Conservation (phyloP, 106 monocot species). For the Cymbidium sinense region DNA sequence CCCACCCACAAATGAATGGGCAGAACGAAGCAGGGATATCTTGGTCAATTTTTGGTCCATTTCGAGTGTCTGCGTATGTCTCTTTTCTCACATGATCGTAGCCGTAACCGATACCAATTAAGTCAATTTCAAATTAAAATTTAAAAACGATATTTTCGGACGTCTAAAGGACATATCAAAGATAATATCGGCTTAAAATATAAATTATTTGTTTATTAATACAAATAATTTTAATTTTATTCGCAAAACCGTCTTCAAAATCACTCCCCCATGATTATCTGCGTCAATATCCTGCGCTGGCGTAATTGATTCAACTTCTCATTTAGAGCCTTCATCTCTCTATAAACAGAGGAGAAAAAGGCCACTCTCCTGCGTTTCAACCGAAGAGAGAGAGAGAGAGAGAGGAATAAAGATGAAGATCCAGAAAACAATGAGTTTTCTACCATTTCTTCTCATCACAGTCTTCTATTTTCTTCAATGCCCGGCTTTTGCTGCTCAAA, state of each 20-base stretch:
- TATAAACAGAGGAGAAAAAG: constrained; percentile 1
- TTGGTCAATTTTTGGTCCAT: not conserved
- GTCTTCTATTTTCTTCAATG: constrained; percentile 6
- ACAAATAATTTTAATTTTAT: not conserved
- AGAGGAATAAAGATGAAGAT: not conserved
- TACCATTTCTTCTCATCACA: not conserved
- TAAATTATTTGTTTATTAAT: not conserved
- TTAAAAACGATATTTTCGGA: not conserved
- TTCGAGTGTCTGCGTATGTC: not conserved
- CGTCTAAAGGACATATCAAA: not conserved
- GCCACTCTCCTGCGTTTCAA: not conserved
- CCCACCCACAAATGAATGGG: too few species aligned
- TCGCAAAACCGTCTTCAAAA: not conserved
- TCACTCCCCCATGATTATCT: not conserved
- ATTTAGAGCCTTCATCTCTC: not conserved
- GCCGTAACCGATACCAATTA: not conserved
- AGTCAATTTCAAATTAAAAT: not conserved
- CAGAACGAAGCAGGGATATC: not conserved
- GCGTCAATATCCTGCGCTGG: too few species aligned
- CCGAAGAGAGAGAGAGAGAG: not conserved
- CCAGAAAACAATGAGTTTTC: not conserved
- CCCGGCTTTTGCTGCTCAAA: constrained; percentile 12
- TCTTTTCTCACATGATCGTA: not conserved
- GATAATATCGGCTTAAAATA: not conserved
- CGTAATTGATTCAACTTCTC: not conserved